Conservation (phyloP, 2,329 filamentous ascomycete species). For the Incumbomyces lentus region DNA sequence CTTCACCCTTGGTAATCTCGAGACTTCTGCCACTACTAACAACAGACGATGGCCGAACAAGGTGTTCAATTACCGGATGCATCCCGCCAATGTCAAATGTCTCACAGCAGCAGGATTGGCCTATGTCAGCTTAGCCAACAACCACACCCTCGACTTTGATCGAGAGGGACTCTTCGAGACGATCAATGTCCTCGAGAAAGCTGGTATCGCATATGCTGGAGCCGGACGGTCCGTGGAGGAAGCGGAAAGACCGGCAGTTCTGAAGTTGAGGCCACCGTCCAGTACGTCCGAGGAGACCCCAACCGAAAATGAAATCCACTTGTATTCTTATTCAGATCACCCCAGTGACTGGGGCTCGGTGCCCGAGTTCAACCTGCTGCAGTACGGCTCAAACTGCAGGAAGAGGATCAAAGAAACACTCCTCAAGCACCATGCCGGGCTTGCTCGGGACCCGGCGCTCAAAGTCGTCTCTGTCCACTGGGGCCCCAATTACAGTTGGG, state of each 20-base stretch:
- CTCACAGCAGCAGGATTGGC: constrained; percentile 25
- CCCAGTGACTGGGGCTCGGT: constrained; percentile 26
- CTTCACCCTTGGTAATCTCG: constrained; percentile 32
- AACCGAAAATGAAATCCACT: constrained; percentile 20
- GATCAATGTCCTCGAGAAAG: constrained; percentile 21
- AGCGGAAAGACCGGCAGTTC: constrained; percentile 22
- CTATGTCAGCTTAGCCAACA: constrained; percentile 31
- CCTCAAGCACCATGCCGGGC: not conserved
- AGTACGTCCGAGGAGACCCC: constrained; percentile 2
- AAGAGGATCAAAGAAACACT: constrained; percentile 17
- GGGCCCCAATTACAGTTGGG: constrained; percentile 33
- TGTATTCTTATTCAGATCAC: constrained; percentile 31
- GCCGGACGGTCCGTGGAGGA: constrained; percentile 25
- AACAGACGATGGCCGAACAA: constrained; percentile 28
- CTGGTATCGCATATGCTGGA: constrained; percentile 24
- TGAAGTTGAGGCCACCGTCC: constrained; percentile 14
- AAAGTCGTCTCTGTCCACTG: constrained; percentile 33
- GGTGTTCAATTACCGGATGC: constrained; percentile 32
- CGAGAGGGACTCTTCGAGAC: constrained; percentile 28
- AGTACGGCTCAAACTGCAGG: constrained; percentile 23
- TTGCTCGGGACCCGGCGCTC: constrained; percentile 18
- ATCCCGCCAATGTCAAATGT: constrained; percentile 28
- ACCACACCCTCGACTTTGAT: constrained; percentile 31
- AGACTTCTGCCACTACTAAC: constrained; percentile 29
- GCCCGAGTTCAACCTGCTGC: constrained; percentile 28